Percentiles rank a stretch among this genome's conserved stretches.
Conservation (phyloP, 176 grass and related monocot species). For the Puccinellia tenuiflora region DNA sequence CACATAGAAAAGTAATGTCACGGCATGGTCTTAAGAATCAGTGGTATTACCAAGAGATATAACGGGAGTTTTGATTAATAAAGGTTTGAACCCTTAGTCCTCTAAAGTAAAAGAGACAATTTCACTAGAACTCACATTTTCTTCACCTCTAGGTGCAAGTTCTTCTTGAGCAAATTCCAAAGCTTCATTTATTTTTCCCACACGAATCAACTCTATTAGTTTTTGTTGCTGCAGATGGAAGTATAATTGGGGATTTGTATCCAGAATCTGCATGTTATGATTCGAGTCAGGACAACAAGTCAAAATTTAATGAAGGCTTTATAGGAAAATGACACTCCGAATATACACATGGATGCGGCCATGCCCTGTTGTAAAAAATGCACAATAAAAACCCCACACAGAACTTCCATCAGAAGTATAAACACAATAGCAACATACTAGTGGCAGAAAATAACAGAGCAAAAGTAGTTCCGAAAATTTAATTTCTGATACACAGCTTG, state of each 20-base stretch:
- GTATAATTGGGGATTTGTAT: conserved; percentile 93
- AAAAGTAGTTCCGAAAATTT: background rate
- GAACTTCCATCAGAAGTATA: background rate
- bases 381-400: background rate
- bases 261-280: conserved; percentile 66
- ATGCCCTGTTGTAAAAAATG: background rate
- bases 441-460: background rate
- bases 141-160: conserved; percentile 90
- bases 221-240: conserved; percentile 98
- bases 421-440: background rate
- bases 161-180: conserved; percentile 98
- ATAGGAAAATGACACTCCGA: background rate
- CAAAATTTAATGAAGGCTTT: background rate
- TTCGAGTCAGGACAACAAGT: background rate
- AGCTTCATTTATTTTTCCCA: conserved; percentile 87
- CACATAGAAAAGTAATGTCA: background rate
- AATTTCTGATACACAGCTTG: background rate
- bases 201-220: conserved; percentile 94
- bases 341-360: background rate
- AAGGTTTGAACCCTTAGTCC: background rate
- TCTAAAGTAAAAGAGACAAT: background rate
- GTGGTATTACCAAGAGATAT: background rate
- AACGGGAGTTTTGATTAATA: background rate
- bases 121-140: conserved; percentile 63
- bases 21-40: background rate